Base-by-base conservation (phyloP, 257 asterid genomes). In the Jaltomata sinuosa region DNA sequence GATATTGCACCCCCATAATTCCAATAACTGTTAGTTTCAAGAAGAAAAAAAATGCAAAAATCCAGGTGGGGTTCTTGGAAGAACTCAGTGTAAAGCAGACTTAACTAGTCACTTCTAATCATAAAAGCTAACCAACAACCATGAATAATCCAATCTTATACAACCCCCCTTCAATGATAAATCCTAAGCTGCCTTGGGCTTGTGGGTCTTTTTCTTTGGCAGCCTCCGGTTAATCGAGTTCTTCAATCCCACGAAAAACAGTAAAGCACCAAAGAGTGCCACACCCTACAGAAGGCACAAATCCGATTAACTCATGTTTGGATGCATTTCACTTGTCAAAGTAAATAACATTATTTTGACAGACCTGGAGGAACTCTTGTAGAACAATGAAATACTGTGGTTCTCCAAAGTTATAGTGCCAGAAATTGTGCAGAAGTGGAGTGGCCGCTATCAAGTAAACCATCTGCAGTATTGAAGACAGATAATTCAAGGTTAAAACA, bases 241-340 rank as follows among this genome's bases (percentile, higher is more conserved):
- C 92, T 90, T 95, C 98, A 95, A 92, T 68, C 98, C 98, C 2
- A 95, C 84, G 90, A 92, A 95, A 86, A 87, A 95, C 15, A 95
- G 87, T 92, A 95, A 84, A 4, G 97, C 98, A 14, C 98, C 98
- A 29, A 90, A 81, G 47, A 91, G 88, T 9, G 98, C 93, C 64
- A 80, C 89, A n/a, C 89, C 71, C 98, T 94, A 90, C 88, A 64
- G 79, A 87, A 65, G 49, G 14, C 1, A n/a, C 82, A 27, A 79
- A 59, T 18, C 38, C 14, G 36, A 47, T 71, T 59, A 40, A 59
- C 40, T n/a, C 19, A 36, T 54, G 36, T 81, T 81, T 34, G 31
- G 38, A 45, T 55, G 76, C 72, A 81, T 45, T 80, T 54, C 68
- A 81, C 71, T 81, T 59, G 18, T 32, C 19, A 57, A 34, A 59